Evolutionary conservation across 2,329 filamentous ascomycete genomes (phyloP).

Genomic region (Fusarium sp.): DNA sequence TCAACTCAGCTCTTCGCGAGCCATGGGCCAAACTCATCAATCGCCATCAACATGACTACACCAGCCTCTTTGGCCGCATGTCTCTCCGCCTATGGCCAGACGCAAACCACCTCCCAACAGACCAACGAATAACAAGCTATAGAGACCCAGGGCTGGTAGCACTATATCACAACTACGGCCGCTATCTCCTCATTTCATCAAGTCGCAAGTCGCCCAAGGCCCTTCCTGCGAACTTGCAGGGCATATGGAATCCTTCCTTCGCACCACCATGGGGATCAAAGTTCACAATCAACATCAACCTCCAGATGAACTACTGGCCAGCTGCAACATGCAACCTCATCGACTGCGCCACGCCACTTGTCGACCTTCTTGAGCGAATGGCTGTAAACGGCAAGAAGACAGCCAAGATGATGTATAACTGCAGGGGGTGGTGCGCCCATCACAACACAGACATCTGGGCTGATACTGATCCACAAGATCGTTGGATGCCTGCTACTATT

Average conservation of each 20-base stretch:
- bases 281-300: conserved; percentile 66
- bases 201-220: conserved; percentile 42
- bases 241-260: conserved; percentile 53
- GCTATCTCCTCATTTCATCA: conserved; percentile 51
- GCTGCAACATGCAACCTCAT: conserved; percentile 51
- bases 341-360: conserved; percentile 58
- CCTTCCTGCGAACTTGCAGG: conserved; percentile 54
- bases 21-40: conserved; percentile 30
- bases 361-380: conserved; percentile 50
- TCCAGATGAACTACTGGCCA: conserved; percentile 67
- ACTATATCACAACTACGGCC: conserved; percentile 52
- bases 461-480: conserved; percentile 55
- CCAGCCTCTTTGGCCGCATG: conserved; percentile 28
- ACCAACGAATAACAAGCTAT: conserved; percentile 26
- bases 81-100: conserved; percentile 41
- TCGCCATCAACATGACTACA: conserved; percentile 42
- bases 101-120: conserved; percentile 40
- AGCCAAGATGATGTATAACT: conserved; percentile 55
- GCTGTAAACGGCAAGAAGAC: conserved; percentile 50
- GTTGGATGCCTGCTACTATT: conserved; percentile 48
- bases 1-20: conserved; percentile 40
- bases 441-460: conserved; percentile 58
- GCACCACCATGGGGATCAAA: conserved; percentile 60
- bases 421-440: conserved; percentile 54
- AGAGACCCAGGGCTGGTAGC: conserved; percentile 48